A percentile compares a stretch with the other conserved stretches of the same genome.
Evolutionary conservation across 495 filamentous ascomycete species (phyloP).

Genomic region (Xylaria sp.): DNA sequence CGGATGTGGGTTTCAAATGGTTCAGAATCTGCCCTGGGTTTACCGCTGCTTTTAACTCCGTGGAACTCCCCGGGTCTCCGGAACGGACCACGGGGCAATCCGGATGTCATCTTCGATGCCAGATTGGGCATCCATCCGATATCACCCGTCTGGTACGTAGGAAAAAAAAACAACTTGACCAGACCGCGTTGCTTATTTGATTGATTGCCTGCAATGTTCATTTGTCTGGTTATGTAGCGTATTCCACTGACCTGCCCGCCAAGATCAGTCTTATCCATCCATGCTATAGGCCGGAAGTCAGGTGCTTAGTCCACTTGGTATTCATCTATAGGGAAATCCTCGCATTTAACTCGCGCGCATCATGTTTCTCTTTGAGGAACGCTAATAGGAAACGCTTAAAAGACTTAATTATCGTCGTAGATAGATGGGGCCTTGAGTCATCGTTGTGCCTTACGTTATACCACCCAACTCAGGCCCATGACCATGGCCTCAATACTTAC

Average conservation of each 20-base stretch:
- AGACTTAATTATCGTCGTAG: neutral
- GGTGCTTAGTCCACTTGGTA: neutral
- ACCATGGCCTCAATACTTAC: neutral
- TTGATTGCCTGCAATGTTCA: neutral
- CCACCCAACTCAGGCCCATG: neutral
- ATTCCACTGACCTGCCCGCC: neutral
- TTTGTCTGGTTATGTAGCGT: neutral
- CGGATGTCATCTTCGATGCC: neutral
- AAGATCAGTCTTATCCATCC: neutral
- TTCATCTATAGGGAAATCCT: neutral
- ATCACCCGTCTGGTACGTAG: no score
- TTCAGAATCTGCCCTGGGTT: neutral
- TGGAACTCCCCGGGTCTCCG: slow-evolving; percentile 3
- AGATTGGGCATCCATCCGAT: neutral
- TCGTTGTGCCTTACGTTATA: neutral
- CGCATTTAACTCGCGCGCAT: slow-evolving; percentile 14
- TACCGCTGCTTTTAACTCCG: neutral
- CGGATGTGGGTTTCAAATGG: neutral
- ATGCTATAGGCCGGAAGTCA: neutral
- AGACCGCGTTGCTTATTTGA: no score
- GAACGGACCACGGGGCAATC: neutral
- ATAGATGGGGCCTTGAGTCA: neutral
- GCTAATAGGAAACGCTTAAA: neutral
- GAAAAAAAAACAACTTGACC: neutral
- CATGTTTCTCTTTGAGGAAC: neutral